These are phyloP conservation scores for Citrus unshiu DNA, from an alignment of 345 rosid species.

Conservation along the genomic window DNA sequence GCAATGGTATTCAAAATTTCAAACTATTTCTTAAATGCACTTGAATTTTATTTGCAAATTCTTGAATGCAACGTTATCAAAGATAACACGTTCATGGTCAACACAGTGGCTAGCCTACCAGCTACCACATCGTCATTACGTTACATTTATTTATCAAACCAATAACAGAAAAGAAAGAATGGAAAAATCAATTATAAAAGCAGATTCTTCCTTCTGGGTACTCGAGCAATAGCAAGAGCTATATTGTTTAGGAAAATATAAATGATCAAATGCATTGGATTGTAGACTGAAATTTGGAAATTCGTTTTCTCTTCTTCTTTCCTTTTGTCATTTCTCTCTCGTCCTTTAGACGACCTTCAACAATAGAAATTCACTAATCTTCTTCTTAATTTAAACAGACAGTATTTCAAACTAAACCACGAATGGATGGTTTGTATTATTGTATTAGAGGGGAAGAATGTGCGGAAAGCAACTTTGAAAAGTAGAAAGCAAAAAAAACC, in stretches of 20 bases:
- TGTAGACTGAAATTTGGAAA: neutral
- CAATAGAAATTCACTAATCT: neutral
- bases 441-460: conserved; percentile 34
- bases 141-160: neutral
- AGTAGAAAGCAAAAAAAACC: neutral
- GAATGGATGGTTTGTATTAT: conserved; percentile 6
- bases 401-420: conserved; percentile 7
- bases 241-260: neutral
- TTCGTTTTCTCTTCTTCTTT: neutral
- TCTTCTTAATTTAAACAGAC: neutral
- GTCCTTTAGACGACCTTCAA: conserved; percentile 4
- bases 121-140: neutral
- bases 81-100: neutral
- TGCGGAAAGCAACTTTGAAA: conserved; percentile 35
- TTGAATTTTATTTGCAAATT: neutral
- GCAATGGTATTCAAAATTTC: neutral
- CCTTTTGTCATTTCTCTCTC: neutral
- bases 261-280: neutral
- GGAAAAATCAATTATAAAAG: neutral
- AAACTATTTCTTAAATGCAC: neutral
- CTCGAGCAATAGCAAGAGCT: neutral
- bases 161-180: neutral
- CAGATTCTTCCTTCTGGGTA: neutral
- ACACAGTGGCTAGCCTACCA: neutral
- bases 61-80: neutral